A percentile compares a stretch with the other conserved stretches of the same genome.
phyloP scores from a whole-genome alignment of 768 basidiomycete genomes.

The Gloeophyllum trabeum region DNA sequence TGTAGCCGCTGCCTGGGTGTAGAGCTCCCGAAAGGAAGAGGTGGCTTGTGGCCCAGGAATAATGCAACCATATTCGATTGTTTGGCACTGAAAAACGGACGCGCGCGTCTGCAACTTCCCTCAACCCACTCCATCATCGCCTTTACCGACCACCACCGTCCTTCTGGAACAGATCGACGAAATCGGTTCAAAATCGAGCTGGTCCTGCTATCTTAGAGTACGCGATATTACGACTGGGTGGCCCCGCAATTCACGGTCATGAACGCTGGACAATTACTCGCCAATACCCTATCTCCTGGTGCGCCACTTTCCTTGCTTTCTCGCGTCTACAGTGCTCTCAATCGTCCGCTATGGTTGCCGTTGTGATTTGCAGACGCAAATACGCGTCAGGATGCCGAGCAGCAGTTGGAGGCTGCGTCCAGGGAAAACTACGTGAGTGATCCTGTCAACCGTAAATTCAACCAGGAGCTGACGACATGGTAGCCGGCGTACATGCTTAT shows the following conservation, averaged over 20 bases:
- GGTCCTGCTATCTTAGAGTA: no score
- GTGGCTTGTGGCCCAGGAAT: no score
- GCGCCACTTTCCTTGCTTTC: slow-evolving; percentile 23
- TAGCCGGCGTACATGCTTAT: slow-evolving; percentile 90
- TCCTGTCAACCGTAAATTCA: slow-evolving; percentile 8
- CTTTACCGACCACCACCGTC: no score
- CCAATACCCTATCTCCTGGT: slow-evolving; percentile 90
- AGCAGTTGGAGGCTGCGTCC: slow-evolving; percentile 79
- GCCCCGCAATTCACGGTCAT: slow-evolving; percentile 52
- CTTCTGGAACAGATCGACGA: no score
- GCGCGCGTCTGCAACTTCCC: no score
- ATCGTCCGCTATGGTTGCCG: slow-evolving; percentile 12
- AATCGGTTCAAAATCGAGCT: no score
- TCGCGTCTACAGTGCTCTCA: slow-evolving; percentile 19
- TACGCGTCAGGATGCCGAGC: slow-evolving; percentile 87
- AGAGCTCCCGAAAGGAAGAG: no score
- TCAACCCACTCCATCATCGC: slow-evolving; percentile 16
- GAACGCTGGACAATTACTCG: slow-evolving; percentile 86
- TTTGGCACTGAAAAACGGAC: slow-evolving; percentile 10
- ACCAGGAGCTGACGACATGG: slow-evolving; percentile 5
- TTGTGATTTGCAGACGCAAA: slow-evolving; percentile 48
- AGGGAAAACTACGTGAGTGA: slow-evolving; percentile 80
- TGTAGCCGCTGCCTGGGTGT: no score
- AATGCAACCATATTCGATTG: no score
- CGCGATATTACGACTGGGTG: no score